Evolutionary conservation across 2,329 filamentous ascomycete species (phyloP).

Genomic region (Aspergillus brasiliensis): DNA sequence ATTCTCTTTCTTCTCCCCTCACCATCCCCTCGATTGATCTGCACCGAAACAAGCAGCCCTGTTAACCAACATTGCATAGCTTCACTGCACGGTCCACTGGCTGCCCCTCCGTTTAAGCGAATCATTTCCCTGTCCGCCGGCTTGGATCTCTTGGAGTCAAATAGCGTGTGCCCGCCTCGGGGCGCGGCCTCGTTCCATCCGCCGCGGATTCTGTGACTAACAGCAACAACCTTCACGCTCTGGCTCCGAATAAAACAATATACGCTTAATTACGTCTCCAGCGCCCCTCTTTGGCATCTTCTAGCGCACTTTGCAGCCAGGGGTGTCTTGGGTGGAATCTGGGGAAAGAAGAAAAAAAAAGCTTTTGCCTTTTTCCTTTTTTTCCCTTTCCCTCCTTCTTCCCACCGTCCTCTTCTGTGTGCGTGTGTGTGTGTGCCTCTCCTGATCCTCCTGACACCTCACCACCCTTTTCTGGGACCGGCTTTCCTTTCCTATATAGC

Average conservation of each 20-base stretch:
- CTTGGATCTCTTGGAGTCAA: conserved; percentile 11
- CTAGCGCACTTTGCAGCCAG: conserved; percentile 17
- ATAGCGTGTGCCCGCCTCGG: conserved; percentile 19
- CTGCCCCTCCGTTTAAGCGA: neutral
- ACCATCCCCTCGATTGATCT: neutral
- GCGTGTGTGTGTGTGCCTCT: conserved; percentile 8
- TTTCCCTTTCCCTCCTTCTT: conserved; percentile 9
- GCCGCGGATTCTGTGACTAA: conserved; percentile 38
- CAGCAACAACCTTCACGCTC: conserved; percentile 30
- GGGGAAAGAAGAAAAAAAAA: conserved; percentile 30
- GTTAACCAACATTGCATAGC: neutral
- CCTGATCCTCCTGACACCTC: conserved; percentile 11
- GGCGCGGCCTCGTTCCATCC: conserved; percentile 17
- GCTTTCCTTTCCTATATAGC: conserved; percentile 24
- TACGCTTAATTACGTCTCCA: conserved; percentile 16
- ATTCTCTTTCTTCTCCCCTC: neutral
- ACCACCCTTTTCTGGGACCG: conserved; percentile 6
- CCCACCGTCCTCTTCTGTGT: conserved; percentile 12
- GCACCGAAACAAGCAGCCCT: neutral
- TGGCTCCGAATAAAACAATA: conserved; percentile 8
- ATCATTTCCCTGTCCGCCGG: conserved; percentile 3
- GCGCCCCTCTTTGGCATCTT: conserved; percentile 24
- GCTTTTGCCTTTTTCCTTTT: conserved; percentile 19
- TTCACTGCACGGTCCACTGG: neutral
- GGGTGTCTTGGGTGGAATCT: conserved; percentile 29